Evolutionary conservation across 225 moss, liverwort and hornwort genomes (phyloP), one percentile per base, ranked within the genome.

Genomic region (Bryum argenteum): DNA sequence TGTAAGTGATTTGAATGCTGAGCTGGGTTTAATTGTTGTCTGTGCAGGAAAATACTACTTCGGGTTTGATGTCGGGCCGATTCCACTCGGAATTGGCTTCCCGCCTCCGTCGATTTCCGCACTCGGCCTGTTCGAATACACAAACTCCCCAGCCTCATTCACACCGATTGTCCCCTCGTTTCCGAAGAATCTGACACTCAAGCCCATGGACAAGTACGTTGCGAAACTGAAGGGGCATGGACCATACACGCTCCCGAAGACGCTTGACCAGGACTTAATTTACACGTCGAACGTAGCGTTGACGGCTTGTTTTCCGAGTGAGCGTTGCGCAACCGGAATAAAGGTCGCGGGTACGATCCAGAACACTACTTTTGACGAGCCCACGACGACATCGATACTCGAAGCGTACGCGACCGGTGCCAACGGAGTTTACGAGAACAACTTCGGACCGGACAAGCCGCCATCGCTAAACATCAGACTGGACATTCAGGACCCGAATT

Each of bases 21-120:
- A 12, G 15, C 1, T 43, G 16, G 41, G 33, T 8, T 6, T 7
- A 24, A 33, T 11, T 10, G 69, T 11, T 2, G 13, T 18, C 19
- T 19, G 0, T 73, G 50, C 80, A 75, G 65, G 84, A 0, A 83
- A 70, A 19, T 81, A 76, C 1, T 89, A 85, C 10, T 91, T 91
- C 58, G 89, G 91, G 17, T 63, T 83, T 0, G 70, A 59, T 20
- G 60, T 67, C n/a, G 82, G 79, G 0, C 79, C 79, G 5, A 11
- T 72, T 0, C 58, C 71, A 2, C 2, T 24, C 2, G 2, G 2
- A 0, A 40, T 23, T 0, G 79, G 71, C 6, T 3, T 47, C 63
- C 77, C 77, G 20, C 68, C 63, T 1, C 74, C 77, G 2, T 14
- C 54, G 4, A 68, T 77, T 16, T 24, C 81, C 0, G 20, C 78